Evolutionary conservation across 139 green algal genomes (phyloP), one percentile per base, ranked within the genome.

Genomic region (Haematococcus lacustris): DNA sequence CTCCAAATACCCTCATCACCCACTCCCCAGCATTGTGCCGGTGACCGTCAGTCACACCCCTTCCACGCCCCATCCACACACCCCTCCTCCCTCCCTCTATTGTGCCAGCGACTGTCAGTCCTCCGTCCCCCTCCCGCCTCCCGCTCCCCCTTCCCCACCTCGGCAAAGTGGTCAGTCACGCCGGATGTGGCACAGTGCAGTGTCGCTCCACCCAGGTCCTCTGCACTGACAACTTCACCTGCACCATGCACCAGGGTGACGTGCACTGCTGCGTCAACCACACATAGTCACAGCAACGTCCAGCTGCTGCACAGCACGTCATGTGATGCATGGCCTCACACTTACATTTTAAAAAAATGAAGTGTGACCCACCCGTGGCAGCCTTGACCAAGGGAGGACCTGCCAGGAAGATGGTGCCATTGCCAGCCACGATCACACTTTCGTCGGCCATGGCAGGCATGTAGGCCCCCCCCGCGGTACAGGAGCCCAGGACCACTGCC

Each of bases 381-480:
- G 80, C 88, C 81, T 87, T 85, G 35, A 92, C 87, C 37, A 84
- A 68, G 13, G 79, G 79, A 23, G 79, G 79, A 1, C 79, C 79
- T 23, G 35, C 83, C 51, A 88, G 59, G 76, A 88, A 88, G 64
- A 86, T 83, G 66, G 79, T 88, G 66, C 79, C 83, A 60, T 85
- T 85, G 62, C 83, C 70, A 1, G 57, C 41, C 39, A 97, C 89
- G 26, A 96, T 96, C 33, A 97, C 78, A 41, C 39, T 84, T 74
- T 96, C 91, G 66, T 97, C 91, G 1, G 89, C 86, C 85, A 89
- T 89, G 40, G 80, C 82, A 30, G 85, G 85, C 50, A 96, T 88
- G 73, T 94, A 93, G 3, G 93, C 93, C 7, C 93, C 93, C 17
- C 93, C 93, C 1, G 93, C 93, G 0, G 93, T 98, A 82, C 93